Evolutionary conservation across 78 protist species (phyloP).

Genomic region (Protostelium mycophagum): DNA sequence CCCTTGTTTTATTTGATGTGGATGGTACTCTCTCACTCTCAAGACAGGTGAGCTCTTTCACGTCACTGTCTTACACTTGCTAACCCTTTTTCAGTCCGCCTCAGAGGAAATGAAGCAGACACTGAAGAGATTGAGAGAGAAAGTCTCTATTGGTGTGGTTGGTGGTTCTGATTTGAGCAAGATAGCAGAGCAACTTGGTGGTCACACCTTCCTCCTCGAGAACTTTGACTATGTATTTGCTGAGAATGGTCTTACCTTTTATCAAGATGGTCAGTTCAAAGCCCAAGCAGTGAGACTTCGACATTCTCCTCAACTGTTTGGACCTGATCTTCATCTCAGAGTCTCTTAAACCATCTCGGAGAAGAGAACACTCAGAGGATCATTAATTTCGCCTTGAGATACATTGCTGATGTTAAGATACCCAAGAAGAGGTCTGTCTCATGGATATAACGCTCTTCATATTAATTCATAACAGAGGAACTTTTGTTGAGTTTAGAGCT

Average conservation of each 20-base stretch:
- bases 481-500: constrained; percentile 94
- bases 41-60: constrained; percentile 37
- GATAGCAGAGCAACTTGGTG: constrained; percentile 91
- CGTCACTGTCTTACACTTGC: neutral
- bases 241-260: constrained; percentile 97
- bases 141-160: constrained; percentile 89
- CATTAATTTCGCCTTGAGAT: constrained; percentile 69
- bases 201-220: constrained; percentile 1
- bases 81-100: constrained; percentile 8
- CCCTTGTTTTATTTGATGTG: constrained; percentile 92
- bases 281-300: constrained; percentile 17
- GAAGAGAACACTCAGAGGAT: constrained; percentile 78
- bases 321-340: constrained; percentile 8
- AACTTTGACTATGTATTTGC: constrained; percentile 87
- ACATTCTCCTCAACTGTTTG: neutral
- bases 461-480: constrained; percentile 79
- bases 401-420: constrained; percentile 83
- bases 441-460: neutral
- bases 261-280: constrained; percentile 68
- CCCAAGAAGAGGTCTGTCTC: constrained; percentile 68
- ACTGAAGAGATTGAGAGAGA: constrained; percentile 43
- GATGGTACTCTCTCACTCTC: constrained; percentile 97
- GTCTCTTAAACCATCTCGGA: constrained; percentile 69
- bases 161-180: constrained; percentile 97
- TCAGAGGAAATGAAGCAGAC: constrained; percentile 61